phyloP scores from a whole-genome alignment of 169 alveolate species.

The Amoebophrya sp. region DNA sequence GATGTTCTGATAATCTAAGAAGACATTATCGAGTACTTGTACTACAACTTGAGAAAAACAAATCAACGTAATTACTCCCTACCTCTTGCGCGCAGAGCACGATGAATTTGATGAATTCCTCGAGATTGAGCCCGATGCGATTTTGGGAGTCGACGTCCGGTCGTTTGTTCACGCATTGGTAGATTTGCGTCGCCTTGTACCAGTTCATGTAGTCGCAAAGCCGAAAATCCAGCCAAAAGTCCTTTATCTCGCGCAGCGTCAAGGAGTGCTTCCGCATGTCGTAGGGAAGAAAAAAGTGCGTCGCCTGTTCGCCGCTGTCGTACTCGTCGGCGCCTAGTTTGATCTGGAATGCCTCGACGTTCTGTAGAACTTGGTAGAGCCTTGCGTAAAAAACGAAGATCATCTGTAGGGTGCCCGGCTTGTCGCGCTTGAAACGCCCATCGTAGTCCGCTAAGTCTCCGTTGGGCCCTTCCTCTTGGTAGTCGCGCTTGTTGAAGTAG shows the following conservation, averaged over 20 bases:
- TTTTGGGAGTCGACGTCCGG: background rate
- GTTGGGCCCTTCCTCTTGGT: background rate
- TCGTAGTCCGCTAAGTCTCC: background rate
- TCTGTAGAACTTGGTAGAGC: background rate
- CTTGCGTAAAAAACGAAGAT: background rate
- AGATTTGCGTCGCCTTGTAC: background rate
- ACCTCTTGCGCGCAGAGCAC: background rate
- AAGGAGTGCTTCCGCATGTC: background rate
- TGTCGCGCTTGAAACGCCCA: background rate
- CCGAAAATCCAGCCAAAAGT: background rate
- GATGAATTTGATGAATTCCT: background rate
- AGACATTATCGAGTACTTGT: no score
- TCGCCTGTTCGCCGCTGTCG: background rate
- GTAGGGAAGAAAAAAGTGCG: background rate
- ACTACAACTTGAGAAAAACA: no score
- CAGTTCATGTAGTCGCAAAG: background rate
- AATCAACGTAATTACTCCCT: no score
- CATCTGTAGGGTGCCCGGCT: constrained; percentile 9
- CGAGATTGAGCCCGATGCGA: background rate
- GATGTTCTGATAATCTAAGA: no score
- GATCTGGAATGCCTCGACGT: background rate
- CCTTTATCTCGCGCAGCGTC: constrained; percentile 18
- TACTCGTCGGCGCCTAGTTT: background rate
- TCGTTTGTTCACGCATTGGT: background rate
- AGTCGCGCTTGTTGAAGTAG: background rate